Base-by-base conservation (phyloP, 73 alveolate species). In the Paramecium primaurelia region DNA sequence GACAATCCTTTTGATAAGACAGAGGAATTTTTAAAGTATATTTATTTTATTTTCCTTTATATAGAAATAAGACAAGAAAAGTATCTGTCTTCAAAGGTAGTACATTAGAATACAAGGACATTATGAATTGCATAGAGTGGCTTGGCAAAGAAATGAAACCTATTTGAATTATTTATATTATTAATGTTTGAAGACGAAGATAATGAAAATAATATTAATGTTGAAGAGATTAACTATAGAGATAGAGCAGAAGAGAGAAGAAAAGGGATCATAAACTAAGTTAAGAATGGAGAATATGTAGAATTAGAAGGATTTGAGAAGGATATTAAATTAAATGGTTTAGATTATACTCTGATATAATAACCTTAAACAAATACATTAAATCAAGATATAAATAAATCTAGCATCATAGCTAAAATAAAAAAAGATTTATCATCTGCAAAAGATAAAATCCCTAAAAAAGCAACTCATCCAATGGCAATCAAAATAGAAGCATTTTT, bases 101-200 rank as follows among this genome's bases (percentile, higher is more conserved):
- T 22, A 75, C 68, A 32, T 26, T 34, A 37, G 36, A 37, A 34
- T 40, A 37, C 12, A 45, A 75, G 42, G 38, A 34, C 42, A 40
- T 75, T 10, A 75, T 75, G 88, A 75, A 36, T 10, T 75, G 88
- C 34, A 75, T 75, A 34, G 88, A 75, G 49, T 75, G 88, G 88
- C 88, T 75, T 32, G 88, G 88, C 20, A 75, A 75, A 40, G 88
- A 75, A 75, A 75, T 75, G 88, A 75, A 75, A 40, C 88, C 88
- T 32, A 75, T 75, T 37, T 75, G 88, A 75, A 10, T 34, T 75
- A 37, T 68, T 32, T 68, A 36, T 68, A 54, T 54, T 54, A 54
- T 54, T 54, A 54, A 54, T 54, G 69, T 54, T 54, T 54, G 69
- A 54, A 54, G 69, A 54, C 20, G 69, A 49, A 16, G 59, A 25